Evolutionary conservation across 2,329 filamentous ascomycete genomes (phyloP).

Genomic region (Westerdykella ornata): DNA sequence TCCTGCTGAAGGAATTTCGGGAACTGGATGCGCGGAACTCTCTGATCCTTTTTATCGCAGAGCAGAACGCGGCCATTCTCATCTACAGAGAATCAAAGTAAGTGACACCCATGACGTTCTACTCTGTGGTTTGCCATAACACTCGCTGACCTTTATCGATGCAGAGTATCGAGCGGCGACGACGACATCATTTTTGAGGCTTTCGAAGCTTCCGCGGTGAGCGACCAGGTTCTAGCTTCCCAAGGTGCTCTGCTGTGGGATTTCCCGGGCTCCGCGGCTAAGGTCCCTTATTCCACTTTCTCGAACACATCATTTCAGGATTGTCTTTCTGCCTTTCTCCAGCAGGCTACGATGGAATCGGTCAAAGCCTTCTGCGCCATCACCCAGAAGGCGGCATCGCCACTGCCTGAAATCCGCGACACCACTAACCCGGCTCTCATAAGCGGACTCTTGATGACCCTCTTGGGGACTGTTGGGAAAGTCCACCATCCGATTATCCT

Average conservation of each 20-base stretch:
- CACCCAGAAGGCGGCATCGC: conserved; percentile 47
- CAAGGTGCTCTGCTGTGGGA: conserved; percentile 51
- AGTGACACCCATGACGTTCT: too few relatives aligned
- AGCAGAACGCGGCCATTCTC: conserved; percentile 47
- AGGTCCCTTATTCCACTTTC: conserved; percentile 41
- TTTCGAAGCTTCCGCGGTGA: conserved; percentile 54
- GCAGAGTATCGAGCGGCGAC: conserved; percentile 6
- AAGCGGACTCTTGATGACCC: conserved; percentile 53
- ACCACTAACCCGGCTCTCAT: conserved; percentile 53
- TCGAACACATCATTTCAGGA: conserved; percentile 42
- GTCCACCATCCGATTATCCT: conserved; percentile 36
- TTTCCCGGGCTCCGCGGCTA: conserved; percentile 53
- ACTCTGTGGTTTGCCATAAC: neutral
- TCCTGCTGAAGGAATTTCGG: conserved; percentile 16
- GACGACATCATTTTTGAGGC: conserved; percentile 48
- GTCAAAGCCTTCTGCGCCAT: conserved; percentile 50
- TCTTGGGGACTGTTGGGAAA: conserved; percentile 51
- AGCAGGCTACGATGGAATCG: conserved; percentile 50
- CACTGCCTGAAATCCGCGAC: conserved; percentile 51
- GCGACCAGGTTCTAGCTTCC: conserved; percentile 48
- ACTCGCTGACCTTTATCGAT: too few relatives aligned
- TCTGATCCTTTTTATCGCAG: conserved; percentile 42
- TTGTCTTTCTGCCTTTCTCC: conserved; percentile 48
- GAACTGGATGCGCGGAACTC: conserved; percentile 14
- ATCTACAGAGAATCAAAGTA: conserved; percentile 34